phyloP scores from a whole-genome alignment of 169 alveolate species.

The Amoebophrya sp. region DNA sequence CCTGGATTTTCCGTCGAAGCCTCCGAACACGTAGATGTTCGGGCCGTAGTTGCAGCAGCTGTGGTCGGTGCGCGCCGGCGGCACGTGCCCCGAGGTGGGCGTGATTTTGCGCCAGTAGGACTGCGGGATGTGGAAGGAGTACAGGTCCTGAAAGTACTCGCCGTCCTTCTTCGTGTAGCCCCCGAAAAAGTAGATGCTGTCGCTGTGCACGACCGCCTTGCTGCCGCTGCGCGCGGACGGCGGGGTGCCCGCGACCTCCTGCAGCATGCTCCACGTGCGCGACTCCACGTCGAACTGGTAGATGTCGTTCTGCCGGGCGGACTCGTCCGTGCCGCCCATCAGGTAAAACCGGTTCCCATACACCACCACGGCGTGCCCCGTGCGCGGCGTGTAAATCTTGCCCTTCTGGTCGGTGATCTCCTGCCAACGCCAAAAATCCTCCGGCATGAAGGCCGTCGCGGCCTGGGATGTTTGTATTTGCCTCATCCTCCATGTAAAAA shows the following conservation, averaged over 20 bases:
- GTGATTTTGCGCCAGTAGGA: conserved; percentile 15
- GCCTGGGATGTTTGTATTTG: too few species aligned
- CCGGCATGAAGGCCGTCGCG: conserved; percentile 34
- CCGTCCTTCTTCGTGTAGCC: conserved; percentile 68
- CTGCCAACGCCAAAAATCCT: conserved; percentile 37
- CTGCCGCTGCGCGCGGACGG: conserved; percentile 61
- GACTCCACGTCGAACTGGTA: conserved; percentile 24
- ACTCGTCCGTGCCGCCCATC: conserved; percentile 57
- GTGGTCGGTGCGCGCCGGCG: conserved; percentile 43
- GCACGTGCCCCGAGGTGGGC: background rate
- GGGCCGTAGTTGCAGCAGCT: conserved; percentile 35
- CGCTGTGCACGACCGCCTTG: conserved; percentile 43
- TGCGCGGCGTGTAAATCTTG: conserved; percentile 30
- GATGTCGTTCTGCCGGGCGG: conserved; percentile 41
- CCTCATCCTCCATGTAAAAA: too few species aligned
- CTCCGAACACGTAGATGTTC: conserved; percentile 41
- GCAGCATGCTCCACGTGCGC: background rate
- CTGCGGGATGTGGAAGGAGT: conserved; percentile 16
- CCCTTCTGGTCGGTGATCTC: conserved; percentile 23
- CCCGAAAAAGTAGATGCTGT: conserved; percentile 52
- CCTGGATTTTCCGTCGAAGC: conserved; percentile 44
- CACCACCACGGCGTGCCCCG: conserved; percentile 46
- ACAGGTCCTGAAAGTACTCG: conserved; percentile 47
- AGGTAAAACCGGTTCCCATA: conserved; percentile 41
- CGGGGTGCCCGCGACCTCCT: conserved; percentile 10